Evolutionary conservation across 768 basidiomycete genomes (phyloP).

Genomic region (Boletellus ananiceps): DNA sequence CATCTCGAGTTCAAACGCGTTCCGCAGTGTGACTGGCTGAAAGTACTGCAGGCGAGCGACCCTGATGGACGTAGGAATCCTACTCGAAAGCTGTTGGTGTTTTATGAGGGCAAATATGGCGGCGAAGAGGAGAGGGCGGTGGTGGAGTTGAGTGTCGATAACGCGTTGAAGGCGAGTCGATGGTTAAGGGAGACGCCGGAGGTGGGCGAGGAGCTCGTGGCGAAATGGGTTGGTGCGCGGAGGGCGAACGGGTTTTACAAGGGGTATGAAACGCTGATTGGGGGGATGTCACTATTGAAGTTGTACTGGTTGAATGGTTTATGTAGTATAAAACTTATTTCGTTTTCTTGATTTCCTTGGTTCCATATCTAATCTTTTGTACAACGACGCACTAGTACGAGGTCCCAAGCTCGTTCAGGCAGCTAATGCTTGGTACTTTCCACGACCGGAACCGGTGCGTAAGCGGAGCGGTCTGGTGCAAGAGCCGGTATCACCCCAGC

Average conservation of each 20-base stretch:
- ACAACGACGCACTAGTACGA: no score
- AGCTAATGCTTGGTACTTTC: no score
- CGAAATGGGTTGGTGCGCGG: slow-evolving; percentile 45
- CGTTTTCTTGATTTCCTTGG: no score
- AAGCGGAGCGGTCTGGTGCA: no score
- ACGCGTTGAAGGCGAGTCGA: slow-evolving; percentile 14
- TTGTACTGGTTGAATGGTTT: no score
- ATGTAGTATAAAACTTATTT: no score
- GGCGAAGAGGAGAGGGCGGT: slow-evolving; percentile 4
- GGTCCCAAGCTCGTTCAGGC: no score
- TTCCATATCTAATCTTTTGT: no score
- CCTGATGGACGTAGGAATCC: slow-evolving; percentile 22
- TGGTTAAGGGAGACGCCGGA: slow-evolving; percentile 17
- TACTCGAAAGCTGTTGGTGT: slow-evolving; percentile 21
- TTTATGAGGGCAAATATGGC: slow-evolving; percentile 27
- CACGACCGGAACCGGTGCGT: no score
- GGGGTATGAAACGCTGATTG: no score
- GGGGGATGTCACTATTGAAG: no score
- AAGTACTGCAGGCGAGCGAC: slow-evolving; percentile 22
- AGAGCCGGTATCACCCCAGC: no score
- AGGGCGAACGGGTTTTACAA: slow-evolving; percentile 35
- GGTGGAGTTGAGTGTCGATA: slow-evolving; percentile 7
- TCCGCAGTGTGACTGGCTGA: slow-evolving; percentile 20
- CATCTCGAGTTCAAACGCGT: slow-evolving; percentile 30
- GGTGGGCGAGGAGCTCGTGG: slow-evolving; percentile 29